phyloP scores from a whole-genome alignment of 345 rosid species.

The Streptanthus diversifolius region DNA sequence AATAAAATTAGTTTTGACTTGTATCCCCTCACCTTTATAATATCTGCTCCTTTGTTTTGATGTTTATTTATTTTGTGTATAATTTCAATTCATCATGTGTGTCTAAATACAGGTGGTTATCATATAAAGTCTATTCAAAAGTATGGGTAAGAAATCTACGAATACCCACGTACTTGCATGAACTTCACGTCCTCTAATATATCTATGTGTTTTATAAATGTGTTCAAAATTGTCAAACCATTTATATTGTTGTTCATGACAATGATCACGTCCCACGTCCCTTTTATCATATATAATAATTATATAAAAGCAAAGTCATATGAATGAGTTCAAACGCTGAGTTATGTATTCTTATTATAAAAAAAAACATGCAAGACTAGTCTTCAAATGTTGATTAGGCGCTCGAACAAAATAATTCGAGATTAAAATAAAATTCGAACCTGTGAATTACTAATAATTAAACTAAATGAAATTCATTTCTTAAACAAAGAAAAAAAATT shows the following conservation, averaged over 20 bases:
- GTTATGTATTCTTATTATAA: neutral
- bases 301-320: neutral
- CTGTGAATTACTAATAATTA: neutral
- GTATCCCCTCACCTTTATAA: neutral
- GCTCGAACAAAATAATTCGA: neutral
- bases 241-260: conserved; percentile 18
- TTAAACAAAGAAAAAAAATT: neutral
- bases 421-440: neutral
- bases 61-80: neutral
- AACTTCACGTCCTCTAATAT: neutral
- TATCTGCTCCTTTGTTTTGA: neutral
- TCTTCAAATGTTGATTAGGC: neutral
- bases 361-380: conserved; percentile 6
- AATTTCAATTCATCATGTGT: neutral
- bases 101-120: neutral
- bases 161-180: neutral
- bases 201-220: neutral
- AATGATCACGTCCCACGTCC: conserved; percentile 10
- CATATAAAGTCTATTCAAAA: neutral
- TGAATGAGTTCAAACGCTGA: neutral
- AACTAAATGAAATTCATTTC: neutral
- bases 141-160: too few species aligned
- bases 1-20: neutral
- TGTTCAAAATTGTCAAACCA: conserved; percentile 22
- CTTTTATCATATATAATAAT: neutral